Evolutionary conservation across 352 stramenopile species (phyloP), one percentile per base, ranked within the genome.

Genomic region (Aphanomyces euteiches): DNA sequence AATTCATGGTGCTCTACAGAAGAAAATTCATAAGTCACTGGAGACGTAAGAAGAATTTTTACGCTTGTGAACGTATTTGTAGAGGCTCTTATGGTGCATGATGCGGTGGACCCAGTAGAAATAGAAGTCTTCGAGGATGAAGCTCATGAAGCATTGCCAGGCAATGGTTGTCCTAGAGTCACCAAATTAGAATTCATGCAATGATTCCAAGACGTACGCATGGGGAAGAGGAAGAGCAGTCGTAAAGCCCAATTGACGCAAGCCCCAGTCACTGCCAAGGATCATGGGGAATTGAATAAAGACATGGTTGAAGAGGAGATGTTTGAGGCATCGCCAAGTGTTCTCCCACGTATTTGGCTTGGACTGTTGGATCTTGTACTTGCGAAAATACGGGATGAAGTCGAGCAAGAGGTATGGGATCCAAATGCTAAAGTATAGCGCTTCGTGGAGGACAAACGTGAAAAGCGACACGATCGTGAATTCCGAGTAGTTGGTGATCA

Each of bases 61-160:
- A 70, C 56, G 8, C 17, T 74, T 74, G 68, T 74, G 68, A 8
- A 74, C 54, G 56, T 74, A 72, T 64, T 74, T 74, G 68, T 74
- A 74, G 59, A 74, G 28, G 13, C 34, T 72, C 59, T 74, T 74
- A 19, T 56, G 54, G 48, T 74, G 68, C 19, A 74, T 17, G 41
- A 74, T 54, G n/a, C 68, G 68, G 36, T 74, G 68, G 63, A 70
- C 38, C 68, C 68, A 74, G 56, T 74, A 74, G 47, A 74, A 74
- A 39, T 69, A 71, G 45, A 70, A 71, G 17, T 74, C 68, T 45
- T 74, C 60, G 15, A 74, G 37, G 47, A 71, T 56, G 39, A 71
- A 74, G 41, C 58, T 66, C 10, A 69, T 39, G 4, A 74, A 39
- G 43, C 47, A 69, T 43, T 74, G 47, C 59, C 59, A 71, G 45